Conservation (phyloP, 2,329 filamentous ascomycete species). For the Monosporascus sp. region DNA sequence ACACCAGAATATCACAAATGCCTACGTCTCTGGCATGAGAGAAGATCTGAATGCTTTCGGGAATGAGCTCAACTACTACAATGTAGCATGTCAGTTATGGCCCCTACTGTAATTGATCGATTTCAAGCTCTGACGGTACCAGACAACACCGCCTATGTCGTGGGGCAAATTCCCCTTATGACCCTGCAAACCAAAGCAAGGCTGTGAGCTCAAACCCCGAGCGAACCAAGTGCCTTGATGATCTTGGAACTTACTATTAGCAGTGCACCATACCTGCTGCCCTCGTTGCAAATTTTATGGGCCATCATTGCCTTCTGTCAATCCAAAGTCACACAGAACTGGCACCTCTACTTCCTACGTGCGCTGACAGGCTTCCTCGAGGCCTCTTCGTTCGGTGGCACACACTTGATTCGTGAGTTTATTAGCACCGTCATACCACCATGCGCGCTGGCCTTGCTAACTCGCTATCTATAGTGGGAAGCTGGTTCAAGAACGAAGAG, state of each 20-base stretch:
- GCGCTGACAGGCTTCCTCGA: conserved; percentile 9
- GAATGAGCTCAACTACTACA: conserved; percentile 14
- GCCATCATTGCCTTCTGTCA: not conserved
- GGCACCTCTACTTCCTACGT: not conserved
- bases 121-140: not conserved
- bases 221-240: too few relatives aligned
- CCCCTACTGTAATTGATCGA: too few relatives aligned
- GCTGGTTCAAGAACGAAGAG: conserved; percentile 8
- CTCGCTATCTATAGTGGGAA: not conserved
- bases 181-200: conserved; percentile 21
- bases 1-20: conserved; percentile 3
- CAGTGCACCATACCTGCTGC: too few relatives aligned
- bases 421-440: conserved; percentile 20
- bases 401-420: conserved; percentile 22
- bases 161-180: conserved; percentile 22
- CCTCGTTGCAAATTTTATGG: too few relatives aligned
- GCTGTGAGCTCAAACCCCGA: conserved; percentile 16
- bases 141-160: conserved; percentile 34
- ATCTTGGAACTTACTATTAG: too few relatives aligned
- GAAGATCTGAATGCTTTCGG: conserved; percentile 13
- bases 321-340: conserved; percentile 11
- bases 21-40: conserved; percentile 25
- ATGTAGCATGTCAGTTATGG: not conserved
- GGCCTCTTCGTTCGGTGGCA: conserved; percentile 21
- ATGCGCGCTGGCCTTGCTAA: too few relatives aligned